phyloP scores from a whole-genome alignment of 1,284 basidiomycete genomes.

The Papiliotrema laurentii region DNA sequence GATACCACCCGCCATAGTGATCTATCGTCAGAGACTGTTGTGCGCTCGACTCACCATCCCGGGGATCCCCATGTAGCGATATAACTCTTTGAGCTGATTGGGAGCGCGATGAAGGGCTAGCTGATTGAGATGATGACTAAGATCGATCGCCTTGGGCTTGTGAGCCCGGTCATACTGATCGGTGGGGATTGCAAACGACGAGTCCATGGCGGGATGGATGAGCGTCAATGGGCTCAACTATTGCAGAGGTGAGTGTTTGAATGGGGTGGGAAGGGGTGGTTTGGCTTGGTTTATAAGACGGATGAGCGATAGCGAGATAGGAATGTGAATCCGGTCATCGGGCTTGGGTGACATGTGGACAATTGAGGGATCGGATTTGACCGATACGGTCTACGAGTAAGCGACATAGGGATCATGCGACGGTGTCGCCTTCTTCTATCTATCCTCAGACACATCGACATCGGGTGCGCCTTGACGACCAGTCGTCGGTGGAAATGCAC shows the following conservation, averaged over 20 bases:
- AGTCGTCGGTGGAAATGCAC: too few species aligned
- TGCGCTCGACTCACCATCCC: conserved; percentile 23
- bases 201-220: conserved; percentile 23
- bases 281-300: too few species aligned
- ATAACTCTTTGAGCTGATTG: conserved; percentile 60
- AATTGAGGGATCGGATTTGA: too few species aligned
- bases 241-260: neutral
- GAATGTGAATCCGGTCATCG: too few species aligned
- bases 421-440: too few species aligned
- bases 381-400: too few species aligned
- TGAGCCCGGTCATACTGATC: conserved; percentile 1
- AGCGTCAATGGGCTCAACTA: too few species aligned
- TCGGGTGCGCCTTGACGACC: too few species aligned
- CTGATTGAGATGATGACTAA: conserved; percentile 59
- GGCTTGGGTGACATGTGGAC: too few species aligned
- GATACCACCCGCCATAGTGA: conserved; percentile 40
- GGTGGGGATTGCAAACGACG: conserved; percentile 25
- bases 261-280: neutral
- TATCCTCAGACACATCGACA: too few species aligned
- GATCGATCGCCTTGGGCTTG: conserved; percentile 53
- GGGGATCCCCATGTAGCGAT: conserved; percentile 34
- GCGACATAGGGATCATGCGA: too few species aligned
- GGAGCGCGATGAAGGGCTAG: conserved; percentile 54
- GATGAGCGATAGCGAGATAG: too few species aligned
- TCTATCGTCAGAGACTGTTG: conserved; percentile 10